phyloP scores from a whole-genome alignment of 192 early-diverging fungal species.

The Podila minutissima region DNA sequence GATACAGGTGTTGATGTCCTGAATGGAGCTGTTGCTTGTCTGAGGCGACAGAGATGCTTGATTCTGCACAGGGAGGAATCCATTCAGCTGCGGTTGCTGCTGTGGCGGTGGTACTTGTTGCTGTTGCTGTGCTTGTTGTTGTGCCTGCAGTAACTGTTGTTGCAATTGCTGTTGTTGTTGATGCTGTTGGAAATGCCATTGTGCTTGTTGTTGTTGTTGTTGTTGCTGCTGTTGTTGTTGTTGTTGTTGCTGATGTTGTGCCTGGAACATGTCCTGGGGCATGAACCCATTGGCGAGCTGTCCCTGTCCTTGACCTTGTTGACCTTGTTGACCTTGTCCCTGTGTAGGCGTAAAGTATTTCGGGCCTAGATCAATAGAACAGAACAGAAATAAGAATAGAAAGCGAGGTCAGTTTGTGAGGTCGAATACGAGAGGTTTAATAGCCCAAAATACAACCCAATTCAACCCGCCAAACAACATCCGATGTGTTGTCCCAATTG shows the following conservation, averaged over 20 bases:
- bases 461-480: no score
- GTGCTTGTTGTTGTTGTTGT: not conserved
- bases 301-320: not conserved
- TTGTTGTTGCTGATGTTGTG: constrained; percentile 2
- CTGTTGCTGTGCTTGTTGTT: constrained; percentile 22
- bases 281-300: not conserved
- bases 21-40: constrained; percentile 37
- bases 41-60: constrained; percentile 39
- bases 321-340: not conserved
- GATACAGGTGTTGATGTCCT: constrained; percentile 51
- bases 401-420: not conserved
- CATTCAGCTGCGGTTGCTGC: constrained; percentile 4
- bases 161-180: constrained; percentile 11
- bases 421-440: not conserved
- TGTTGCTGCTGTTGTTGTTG: constrained; percentile 3
- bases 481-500: no score
- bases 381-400: not conserved
- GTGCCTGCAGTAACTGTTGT: constrained; percentile 8
- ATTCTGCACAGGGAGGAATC: constrained; percentile 25
- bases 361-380: not conserved
- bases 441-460: no score
- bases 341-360: not conserved
- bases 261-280: constrained; percentile 17
- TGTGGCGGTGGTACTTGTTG: constrained; percentile 13
- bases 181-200: constrained; percentile 8